phyloP scores from a whole-genome alignment of 805 yeast species.

The Blastobotrys robertii region DNA sequence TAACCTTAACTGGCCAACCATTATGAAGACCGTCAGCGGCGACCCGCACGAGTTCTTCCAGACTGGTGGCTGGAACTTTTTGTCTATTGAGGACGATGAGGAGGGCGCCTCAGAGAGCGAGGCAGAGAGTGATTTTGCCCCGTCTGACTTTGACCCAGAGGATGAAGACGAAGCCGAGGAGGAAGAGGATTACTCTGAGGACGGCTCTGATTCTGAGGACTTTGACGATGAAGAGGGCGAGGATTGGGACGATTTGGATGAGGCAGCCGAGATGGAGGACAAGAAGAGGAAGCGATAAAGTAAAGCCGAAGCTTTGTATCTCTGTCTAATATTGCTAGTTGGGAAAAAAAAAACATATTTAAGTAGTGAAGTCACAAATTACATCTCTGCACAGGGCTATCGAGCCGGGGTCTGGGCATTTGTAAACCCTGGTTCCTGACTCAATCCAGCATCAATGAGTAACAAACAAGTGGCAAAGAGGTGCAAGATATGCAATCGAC shows the following conservation, averaged over 20 bases:
- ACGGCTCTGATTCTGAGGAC: constrained; percentile 18
- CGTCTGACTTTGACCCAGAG: constrained; percentile 41
- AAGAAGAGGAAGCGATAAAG: constrained; percentile 15
- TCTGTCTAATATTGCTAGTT: no score
- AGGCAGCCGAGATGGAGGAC: background rate
- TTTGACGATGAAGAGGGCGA: constrained; percentile 29
- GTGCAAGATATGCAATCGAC: no score
- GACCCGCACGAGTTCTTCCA: constrained; percentile 91
- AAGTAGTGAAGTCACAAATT: no score
- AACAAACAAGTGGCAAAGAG: no score
- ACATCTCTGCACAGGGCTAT: no score
- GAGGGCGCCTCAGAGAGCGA: constrained; percentile 66
- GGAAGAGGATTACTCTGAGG: constrained; percentile 14
- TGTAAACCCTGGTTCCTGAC: no score
- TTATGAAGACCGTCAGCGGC: constrained; percentile 85
- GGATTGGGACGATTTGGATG: background rate
- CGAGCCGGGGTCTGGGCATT: no score
- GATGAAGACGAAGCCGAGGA: constrained; percentile 37
- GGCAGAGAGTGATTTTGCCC: constrained; percentile 54
- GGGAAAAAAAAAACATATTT: no score
- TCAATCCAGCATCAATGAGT: no score
- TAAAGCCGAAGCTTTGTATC: no score
- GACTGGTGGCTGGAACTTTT: constrained; percentile 95
- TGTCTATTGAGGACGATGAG: constrained; percentile 78
- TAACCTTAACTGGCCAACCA: constrained; percentile 90